These are phyloP conservation scores for Triglochin maritima DNA, from an alignment of 106 monocot genomes.

Conservation along the genomic window DNA sequence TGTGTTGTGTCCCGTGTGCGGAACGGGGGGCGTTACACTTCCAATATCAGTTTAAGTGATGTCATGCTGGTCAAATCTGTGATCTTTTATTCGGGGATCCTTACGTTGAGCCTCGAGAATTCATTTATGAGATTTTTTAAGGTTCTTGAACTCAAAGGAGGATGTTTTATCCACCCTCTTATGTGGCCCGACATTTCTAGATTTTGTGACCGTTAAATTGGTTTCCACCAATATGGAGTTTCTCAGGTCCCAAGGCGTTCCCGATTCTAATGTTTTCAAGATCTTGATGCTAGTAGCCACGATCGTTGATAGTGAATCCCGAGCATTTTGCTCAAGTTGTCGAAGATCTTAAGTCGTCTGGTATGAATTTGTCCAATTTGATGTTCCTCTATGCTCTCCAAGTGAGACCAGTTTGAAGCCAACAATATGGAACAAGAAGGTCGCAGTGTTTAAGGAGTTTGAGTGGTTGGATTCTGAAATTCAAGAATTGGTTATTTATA, in stretches of 20 bases:
- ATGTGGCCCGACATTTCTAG: not conserved
- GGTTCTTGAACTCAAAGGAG: not conserved
- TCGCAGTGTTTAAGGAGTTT: not conserved
- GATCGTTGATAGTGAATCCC: not conserved
- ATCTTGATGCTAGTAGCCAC: not conserved
- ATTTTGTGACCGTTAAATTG: not conserved
- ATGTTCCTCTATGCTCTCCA: not conserved
- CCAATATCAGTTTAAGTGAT: not conserved
- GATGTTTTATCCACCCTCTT: not conserved
- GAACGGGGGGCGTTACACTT: too few species aligned
- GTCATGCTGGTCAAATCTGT: not conserved
- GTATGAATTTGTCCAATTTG: not conserved
- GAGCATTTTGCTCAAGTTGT: not conserved
- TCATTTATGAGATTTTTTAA: not conserved
- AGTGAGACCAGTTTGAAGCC: not conserved
- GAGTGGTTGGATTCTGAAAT: conserved; percentile 1
- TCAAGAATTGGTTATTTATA: not conserved
- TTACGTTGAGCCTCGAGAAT: conserved; percentile 1
- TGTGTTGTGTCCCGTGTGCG: too few species aligned
- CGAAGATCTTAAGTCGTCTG: not conserved
- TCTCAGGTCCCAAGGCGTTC: not conserved
- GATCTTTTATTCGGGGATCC: not conserved
- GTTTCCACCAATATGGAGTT: not conserved
- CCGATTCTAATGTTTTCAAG: not conserved
- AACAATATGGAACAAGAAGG: not conserved